Percentiles rank a stretch among this genome's conserved stretches.
These are phyloP conservation scores for Eimeria falciformis DNA, from an alignment of 169 alveolate genomes.

Conservation along the genomic window DNA sequence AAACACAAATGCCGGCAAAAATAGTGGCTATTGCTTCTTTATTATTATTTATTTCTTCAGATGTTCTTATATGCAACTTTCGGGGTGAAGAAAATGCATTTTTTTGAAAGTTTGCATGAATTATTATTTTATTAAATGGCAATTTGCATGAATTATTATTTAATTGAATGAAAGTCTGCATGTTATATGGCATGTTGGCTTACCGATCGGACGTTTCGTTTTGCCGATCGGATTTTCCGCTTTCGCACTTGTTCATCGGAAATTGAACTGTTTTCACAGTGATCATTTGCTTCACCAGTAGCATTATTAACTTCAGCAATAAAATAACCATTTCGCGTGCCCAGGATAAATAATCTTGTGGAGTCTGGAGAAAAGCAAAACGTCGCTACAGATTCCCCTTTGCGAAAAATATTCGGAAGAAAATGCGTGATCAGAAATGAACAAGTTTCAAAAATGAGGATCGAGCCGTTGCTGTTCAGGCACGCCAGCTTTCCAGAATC, in stretches of 20 bases:
- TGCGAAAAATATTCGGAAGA: slow-evolving; percentile 38
- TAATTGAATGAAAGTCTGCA: no score
- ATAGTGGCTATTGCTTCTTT: background rate
- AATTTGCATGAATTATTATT: no score
- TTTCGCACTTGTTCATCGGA: background rate
- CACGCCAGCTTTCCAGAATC: slow-evolving; percentile 36
- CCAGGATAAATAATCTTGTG: slow-evolving; percentile 15
- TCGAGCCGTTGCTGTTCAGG: slow-evolving; percentile 64
- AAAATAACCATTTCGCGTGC: slow-evolving; percentile 52
- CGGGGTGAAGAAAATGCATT: background rate
- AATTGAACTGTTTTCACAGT: background rate
- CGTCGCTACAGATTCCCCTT: slow-evolving; percentile 27
- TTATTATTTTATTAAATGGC: no score
- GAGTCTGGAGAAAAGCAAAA: slow-evolving; percentile 56
- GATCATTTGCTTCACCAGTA: background rate
- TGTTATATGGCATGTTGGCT: background rate
- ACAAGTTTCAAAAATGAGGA: background rate
- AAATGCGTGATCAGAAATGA: background rate
- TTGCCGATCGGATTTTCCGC: background rate
- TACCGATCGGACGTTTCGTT: slow-evolving; percentile 36
- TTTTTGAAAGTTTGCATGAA: background rate
- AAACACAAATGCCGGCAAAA: background rate
- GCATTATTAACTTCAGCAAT: background rate
- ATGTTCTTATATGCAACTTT: background rate
- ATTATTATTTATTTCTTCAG: background rate